These are phyloP conservation scores for Kandelia obovata DNA, from an alignment of 345 rosid genomes.

Conservation along the genomic window DNA sequence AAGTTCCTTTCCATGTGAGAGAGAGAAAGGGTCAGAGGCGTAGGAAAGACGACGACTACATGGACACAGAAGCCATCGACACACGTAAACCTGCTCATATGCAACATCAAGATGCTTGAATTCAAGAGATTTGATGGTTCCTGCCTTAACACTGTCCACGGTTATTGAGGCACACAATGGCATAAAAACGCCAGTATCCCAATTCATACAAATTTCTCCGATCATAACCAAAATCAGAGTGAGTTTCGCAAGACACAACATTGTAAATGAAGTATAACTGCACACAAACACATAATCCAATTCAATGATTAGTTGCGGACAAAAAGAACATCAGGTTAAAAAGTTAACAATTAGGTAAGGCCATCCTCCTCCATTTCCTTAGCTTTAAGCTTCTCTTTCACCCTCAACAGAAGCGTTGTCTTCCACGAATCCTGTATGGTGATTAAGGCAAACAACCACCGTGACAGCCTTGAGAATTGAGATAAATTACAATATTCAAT, in stretches of 20 bases:
- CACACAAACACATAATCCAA: slow-evolving; percentile 16
- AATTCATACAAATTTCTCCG: slow-evolving; percentile 11
- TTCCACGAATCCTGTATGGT: slow-evolving; percentile 23
- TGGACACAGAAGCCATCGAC: too few relatives aligned
- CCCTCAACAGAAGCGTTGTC: slow-evolving; percentile 14
- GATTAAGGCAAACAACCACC: background rate
- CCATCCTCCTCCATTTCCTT: slow-evolving; percentile 28
- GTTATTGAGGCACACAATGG: too few relatives aligned
- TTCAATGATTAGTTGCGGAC: slow-evolving; percentile 22
- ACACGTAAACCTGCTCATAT: too few relatives aligned
- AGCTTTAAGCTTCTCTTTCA: slow-evolving; percentile 20
- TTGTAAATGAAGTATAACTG: slow-evolving; percentile 1
- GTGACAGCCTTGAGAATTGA: too few relatives aligned
- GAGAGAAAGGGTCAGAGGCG: too few relatives aligned
- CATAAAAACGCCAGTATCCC: slow-evolving; percentile 2
- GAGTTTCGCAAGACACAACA: background rate
- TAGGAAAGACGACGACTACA: too few relatives aligned
- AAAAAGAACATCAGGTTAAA: slow-evolving; percentile 5
- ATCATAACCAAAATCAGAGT: slow-evolving; percentile 20
- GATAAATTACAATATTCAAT: too few relatives aligned
- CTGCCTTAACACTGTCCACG: too few relatives aligned
- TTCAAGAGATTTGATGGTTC: too few relatives aligned
- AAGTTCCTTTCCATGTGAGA: too few relatives aligned
- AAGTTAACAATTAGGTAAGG: slow-evolving; percentile 27
- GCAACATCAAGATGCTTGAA: too few relatives aligned